A percentile compares a stretch with the other conserved stretches of the same genome.
Evolutionary conservation across 345 rosid species (phyloP).

Genomic region (Rhodamnia rubescens): DNA sequence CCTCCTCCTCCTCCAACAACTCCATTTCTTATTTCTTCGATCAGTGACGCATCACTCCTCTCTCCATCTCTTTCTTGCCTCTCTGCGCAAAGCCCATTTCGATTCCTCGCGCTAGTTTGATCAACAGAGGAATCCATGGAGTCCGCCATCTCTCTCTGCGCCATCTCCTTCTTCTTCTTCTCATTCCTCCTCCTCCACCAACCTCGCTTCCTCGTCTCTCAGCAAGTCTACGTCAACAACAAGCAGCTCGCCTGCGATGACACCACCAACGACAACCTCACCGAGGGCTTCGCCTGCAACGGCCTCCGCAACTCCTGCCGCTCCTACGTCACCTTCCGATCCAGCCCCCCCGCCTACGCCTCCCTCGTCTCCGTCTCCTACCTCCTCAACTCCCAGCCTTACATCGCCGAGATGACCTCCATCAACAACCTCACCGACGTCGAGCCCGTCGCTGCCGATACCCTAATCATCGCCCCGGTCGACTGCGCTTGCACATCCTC

Average conservation of each 20-base stretch:
- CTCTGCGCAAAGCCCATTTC: neutral
- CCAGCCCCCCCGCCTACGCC: constrained; percentile 24
- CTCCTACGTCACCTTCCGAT: constrained; percentile 69
- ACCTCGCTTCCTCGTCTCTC: constrained; percentile 9
- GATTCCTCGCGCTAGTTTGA: neutral
- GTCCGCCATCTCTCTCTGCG: neutral
- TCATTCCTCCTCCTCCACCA: neutral
- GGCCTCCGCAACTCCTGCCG: constrained; percentile 33
- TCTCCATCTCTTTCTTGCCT: neutral
- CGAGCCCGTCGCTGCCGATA: constrained; percentile 14
- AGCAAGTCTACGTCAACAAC: constrained; percentile 59
- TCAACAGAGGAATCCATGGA: neutral
- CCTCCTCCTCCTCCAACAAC: neutral
- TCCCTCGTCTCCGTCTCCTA: constrained; percentile 24
- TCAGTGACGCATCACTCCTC: neutral
- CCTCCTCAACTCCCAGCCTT: constrained; percentile 25
- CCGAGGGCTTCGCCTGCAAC: constrained; percentile 46
- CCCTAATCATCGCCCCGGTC: constrained; percentile 40
- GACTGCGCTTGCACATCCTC: constrained; percentile 47
- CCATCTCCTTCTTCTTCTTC: neutral
- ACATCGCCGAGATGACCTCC: constrained; percentile 24
- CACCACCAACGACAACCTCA: constrained; percentile 13
- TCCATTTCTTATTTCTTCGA: neutral
- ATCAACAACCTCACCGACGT: constrained; percentile 38
- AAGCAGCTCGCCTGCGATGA: constrained; percentile 31